Evolutionary conservation across 345 rosid species (phyloP).

Genomic region (Aquilaria yunnanensis): DNA sequence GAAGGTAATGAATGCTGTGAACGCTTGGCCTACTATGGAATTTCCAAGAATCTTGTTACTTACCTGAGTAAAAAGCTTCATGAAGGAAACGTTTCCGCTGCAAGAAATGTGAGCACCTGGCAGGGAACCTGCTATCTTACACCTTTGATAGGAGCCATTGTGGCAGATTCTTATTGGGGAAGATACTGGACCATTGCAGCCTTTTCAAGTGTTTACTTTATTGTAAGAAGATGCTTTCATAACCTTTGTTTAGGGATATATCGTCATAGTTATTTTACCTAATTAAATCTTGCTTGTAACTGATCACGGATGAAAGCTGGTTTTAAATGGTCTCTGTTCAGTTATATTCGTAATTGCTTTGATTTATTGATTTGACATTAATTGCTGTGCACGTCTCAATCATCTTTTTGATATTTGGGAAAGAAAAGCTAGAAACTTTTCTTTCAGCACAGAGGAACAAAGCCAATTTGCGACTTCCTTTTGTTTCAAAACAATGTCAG

Average conservation of each 20-base stretch:
- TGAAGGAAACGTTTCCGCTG: constrained; percentile 79
- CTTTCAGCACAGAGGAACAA: too few relatives aligned
- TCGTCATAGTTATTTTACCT: too few relatives aligned
- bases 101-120: constrained; percentile 81
- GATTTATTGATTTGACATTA: not conserved
- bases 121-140: constrained; percentile 83
- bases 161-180: constrained; percentile 94
- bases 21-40: constrained; percentile 85
- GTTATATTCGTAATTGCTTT: not conserved
- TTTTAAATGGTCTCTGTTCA: not conserved
- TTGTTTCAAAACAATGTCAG: not conserved
- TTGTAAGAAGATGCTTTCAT: constrained; percentile 29
- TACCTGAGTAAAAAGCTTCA: constrained; percentile 68
- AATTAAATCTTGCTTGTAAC: too few relatives aligned
- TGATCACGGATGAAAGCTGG: too few relatives aligned
- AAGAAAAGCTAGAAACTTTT: too few relatives aligned
- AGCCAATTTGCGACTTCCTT: too few relatives aligned
- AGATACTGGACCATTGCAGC: constrained; percentile 89
- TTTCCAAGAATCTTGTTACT: constrained; percentile 73
- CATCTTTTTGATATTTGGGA: too few relatives aligned
- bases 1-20: constrained; percentile 87
- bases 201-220: constrained; percentile 71
- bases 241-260: not conserved
- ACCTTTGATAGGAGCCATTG: constrained; percentile 76
- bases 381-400: too few relatives aligned